These are phyloP conservation scores for Rheum nobile DNA, from an alignment of 148 eudicot species.

Conservation along the genomic window DNA sequence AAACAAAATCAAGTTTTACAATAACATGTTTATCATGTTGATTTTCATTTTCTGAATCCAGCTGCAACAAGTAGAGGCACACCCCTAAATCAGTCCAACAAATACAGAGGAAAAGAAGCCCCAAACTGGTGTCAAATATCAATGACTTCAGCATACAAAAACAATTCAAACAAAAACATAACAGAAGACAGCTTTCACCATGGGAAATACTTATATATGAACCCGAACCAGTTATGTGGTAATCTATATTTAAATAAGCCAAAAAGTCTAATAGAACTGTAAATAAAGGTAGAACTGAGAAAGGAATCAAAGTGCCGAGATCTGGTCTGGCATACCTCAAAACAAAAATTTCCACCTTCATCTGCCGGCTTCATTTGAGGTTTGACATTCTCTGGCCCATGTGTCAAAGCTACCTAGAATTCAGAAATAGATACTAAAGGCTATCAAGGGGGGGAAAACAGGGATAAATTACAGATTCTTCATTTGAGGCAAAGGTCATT, in stretches of 20 bases:
- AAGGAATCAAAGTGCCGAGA: background rate
- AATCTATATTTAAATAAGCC: background rate
- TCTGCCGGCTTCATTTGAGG: constrained; percentile 85
- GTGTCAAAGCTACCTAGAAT: constrained; percentile 88
- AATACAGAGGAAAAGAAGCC: no score
- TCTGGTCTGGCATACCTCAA: constrained; percentile 52
- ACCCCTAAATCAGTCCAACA: no score
- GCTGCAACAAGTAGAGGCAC: no score
- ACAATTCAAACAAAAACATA: background rate
- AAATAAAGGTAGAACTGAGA: background rate
- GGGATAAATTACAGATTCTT: background rate
- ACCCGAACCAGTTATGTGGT: background rate
- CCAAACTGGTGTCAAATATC: no score
- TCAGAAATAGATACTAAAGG: constrained; percentile 6
- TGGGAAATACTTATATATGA: background rate
- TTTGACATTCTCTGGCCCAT: constrained; percentile 97
- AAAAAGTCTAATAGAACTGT: background rate
- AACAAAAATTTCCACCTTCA: constrained; percentile 65
- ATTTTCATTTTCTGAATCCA: no score
- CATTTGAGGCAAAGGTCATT: background rate
- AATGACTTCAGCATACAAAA: background rate
- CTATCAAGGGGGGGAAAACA: background rate
- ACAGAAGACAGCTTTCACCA: background rate
- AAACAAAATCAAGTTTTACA: no score
- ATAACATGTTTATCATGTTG: no score